Evolutionary conservation across 2,329 filamentous ascomycete genomes (phyloP).

Genomic region (Cordyceps fumosorosea): DNA sequence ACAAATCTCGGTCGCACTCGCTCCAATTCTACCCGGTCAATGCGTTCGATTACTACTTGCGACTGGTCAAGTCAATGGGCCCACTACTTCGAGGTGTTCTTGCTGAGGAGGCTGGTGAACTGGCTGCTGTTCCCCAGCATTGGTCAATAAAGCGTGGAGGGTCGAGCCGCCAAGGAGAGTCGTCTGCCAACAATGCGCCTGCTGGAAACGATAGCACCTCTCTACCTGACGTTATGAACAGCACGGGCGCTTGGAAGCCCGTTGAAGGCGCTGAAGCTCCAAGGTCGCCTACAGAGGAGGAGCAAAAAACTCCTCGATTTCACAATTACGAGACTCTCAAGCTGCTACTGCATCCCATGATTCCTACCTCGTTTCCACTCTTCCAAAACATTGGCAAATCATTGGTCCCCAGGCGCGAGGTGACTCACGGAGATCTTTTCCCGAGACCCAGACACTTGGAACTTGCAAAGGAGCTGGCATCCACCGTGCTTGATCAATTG

Average conservation of each 20-base stretch:
- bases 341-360: conserved; percentile 70
- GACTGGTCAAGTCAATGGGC: conserved; percentile 68
- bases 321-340: conserved; percentile 74
- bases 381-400: conserved; percentile 81
- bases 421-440: conserved; percentile 50
- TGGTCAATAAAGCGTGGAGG: conserved; percentile 43
- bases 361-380: conserved; percentile 74
- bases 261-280: conserved; percentile 18
- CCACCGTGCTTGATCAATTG: conserved; percentile 63
- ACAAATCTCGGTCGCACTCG: conserved; percentile 55
- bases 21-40: conserved; percentile 71
- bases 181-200: conserved; percentile 17
- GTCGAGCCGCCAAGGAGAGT: conserved; percentile 18
- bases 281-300: conserved; percentile 37
- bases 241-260: conserved; percentile 22
- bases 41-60: conserved; percentile 73
- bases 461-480: conserved; percentile 61
- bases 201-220: conserved; percentile 25
- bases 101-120: conserved; percentile 75
- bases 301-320: conserved; percentile 39
- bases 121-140: conserved; percentile 64
- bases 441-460: conserved; percentile 46
- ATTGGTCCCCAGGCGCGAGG: conserved; percentile 65
- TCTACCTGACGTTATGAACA: conserved; percentile 26
- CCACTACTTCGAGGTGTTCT: conserved; percentile 72